phyloP scores from a whole-genome alignment of 345 rosid species.

The Microthlaspi erraticum region DNA sequence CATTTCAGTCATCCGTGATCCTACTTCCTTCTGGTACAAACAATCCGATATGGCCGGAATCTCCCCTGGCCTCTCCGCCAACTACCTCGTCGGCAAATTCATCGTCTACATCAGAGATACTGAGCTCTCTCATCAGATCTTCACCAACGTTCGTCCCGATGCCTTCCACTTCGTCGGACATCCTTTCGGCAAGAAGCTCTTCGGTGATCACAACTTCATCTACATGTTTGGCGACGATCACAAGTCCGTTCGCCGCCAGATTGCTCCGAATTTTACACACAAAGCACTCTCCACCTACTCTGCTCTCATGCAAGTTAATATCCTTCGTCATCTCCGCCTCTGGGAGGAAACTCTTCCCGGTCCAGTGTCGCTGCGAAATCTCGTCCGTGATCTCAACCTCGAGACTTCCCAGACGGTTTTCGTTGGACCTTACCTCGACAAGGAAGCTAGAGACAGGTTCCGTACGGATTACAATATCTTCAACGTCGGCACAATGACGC shows the following conservation, averaged over 20 bases:
- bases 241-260: slow-evolving; percentile 74
- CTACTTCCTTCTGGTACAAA: slow-evolving; percentile 74
- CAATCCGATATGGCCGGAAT: slow-evolving; percentile 50
- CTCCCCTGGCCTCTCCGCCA: slow-evolving; percentile 61
- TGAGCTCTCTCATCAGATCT: slow-evolving; percentile 71
- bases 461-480: slow-evolving; percentile 70
- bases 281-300: slow-evolving; percentile 79
- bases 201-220: slow-evolving; percentile 84
- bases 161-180: slow-evolving; percentile 80
- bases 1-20: slow-evolving; percentile 53
- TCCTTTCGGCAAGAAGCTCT: slow-evolving; percentile 85
- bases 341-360: slow-evolving; percentile 53
- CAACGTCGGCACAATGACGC: slow-evolving; percentile 71
- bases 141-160: slow-evolving; percentile 81
- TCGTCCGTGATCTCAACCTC: slow-evolving; percentile 75
- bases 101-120: slow-evolving; percentile 63
- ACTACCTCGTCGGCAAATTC: slow-evolving; percentile 73
- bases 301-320: slow-evolving; percentile 62
- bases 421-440: slow-evolving; percentile 66
- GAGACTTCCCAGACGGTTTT: slow-evolving; percentile 91
- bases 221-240: slow-evolving; percentile 88
- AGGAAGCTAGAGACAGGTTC: slow-evolving; percentile 49
- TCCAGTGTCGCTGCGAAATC: slow-evolving; percentile 52
- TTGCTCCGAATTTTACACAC: slow-evolving; percentile 84
- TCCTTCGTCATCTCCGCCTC: slow-evolving; percentile 58